A percentile compares a stretch with the other conserved stretches of the same genome.
Conservation (phyloP, 352 stramenopile genomes). For the Phytopythium boreale region DNA sequence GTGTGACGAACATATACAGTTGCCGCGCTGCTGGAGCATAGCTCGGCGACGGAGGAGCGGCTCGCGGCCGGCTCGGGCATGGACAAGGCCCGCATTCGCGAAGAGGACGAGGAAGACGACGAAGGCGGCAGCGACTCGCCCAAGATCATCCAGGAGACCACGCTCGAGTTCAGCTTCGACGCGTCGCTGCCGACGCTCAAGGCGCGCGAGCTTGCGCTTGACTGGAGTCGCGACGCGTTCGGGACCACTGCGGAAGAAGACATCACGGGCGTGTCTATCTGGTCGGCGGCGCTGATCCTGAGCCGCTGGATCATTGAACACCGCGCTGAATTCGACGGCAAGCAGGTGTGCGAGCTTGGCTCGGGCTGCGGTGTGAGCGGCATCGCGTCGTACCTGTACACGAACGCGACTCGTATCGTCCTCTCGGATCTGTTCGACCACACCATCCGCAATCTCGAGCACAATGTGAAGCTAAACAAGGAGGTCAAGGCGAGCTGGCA, state of each 20-base stretch:
- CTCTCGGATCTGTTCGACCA: slow-evolving; percentile 84
- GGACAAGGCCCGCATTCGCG: slow-evolving; percentile 59
- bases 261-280: slow-evolving; percentile 86
- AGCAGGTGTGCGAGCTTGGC: slow-evolving; percentile 79
- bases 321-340: slow-evolving; percentile 53
- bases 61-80: slow-evolving; percentile 71
- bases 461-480: slow-evolving; percentile 82
- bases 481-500: slow-evolving; percentile 4
- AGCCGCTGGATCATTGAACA: slow-evolving; percentile 83
- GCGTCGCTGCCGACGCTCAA: slow-evolving; percentile 52
- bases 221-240: slow-evolving; percentile 85
- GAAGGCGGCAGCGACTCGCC: slow-evolving; percentile 39
- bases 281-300: slow-evolving; percentile 84
- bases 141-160: slow-evolving; percentile 79
- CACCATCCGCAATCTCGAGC: slow-evolving; percentile 77
- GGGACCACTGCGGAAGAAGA: slow-evolving; percentile 77
- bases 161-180: slow-evolving; percentile 79
- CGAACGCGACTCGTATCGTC: slow-evolving; percentile 65
- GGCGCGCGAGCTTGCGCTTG: slow-evolving; percentile 73
- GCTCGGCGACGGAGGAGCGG: slow-evolving; percentile 72
- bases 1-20: slow-evolving; percentile 29
- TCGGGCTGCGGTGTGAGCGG: slow-evolving; percentile 84
- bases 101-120: slow-evolving; percentile 66
- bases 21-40: slow-evolving; percentile 69
- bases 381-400: slow-evolving; percentile 76